Conservation (phyloP, 768 basidiomycete genomes). For the Auricularia auricula-judae region DNA sequence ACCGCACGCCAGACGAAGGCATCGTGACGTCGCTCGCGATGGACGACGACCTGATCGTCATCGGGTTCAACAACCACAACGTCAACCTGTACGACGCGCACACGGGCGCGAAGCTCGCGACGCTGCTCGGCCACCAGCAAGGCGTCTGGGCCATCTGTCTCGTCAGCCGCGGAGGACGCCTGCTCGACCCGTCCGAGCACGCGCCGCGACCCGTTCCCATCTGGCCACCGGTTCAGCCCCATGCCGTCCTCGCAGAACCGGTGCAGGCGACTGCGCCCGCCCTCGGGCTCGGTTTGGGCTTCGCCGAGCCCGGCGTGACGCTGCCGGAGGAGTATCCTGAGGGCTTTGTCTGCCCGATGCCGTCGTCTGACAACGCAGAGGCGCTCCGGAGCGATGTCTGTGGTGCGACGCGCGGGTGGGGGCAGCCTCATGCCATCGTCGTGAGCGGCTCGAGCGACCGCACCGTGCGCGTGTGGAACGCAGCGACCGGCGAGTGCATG, state of each 20-base stretch:
- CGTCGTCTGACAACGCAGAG: slow-evolving; percentile 8
- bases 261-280: background rate
- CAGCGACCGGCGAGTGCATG: slow-evolving; percentile 41
- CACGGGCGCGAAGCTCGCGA: slow-evolving; percentile 65
- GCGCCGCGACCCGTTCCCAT: background rate
- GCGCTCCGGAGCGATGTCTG: slow-evolving; percentile 40
- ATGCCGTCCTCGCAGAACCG: background rate
- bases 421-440: slow-evolving; percentile 69
- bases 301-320: slow-evolving; percentile 10
- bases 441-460: slow-evolving; percentile 94
- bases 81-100: slow-evolving; percentile 77
- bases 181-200: background rate
- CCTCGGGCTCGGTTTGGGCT: background rate
- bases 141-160: slow-evolving; percentile 93
- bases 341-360: slow-evolving; percentile 6
- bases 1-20: slow-evolving; percentile 32
- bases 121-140: slow-evolving; percentile 70
- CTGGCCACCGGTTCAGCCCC: background rate
- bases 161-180: slow-evolving; percentile 50
- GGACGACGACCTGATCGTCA: slow-evolving; percentile 73
- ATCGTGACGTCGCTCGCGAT: slow-evolving; percentile 84
- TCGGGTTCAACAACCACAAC: slow-evolving; percentile 76
- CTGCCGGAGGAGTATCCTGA: slow-evolving; percentile 9
- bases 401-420: slow-evolving; percentile 77
- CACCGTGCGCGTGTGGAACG: slow-evolving; percentile 70